Conservation (phyloP, 2,329 filamentous ascomycete genomes). For the Beauveria rudraprayagi region DNA sequence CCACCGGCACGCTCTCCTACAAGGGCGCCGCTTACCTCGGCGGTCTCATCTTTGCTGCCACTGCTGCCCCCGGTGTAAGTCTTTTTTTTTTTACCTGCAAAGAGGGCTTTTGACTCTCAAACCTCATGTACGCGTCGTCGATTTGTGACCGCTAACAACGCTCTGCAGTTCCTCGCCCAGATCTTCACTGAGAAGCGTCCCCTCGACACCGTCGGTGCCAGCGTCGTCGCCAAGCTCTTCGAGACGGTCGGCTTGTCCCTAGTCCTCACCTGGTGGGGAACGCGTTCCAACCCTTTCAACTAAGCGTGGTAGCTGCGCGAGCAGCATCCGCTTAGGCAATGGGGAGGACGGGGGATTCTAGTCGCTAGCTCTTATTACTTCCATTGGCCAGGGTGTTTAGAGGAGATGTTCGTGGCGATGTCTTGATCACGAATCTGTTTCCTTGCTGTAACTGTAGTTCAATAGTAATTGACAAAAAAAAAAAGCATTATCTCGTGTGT, state of each 20-base stretch:
- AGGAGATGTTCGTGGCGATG: background rate
- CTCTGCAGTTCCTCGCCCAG: constrained; percentile 68
- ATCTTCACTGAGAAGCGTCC: constrained; percentile 87
- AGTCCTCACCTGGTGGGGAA: constrained; percentile 97
- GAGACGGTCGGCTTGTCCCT: constrained; percentile 89
- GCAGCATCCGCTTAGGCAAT: constrained; percentile 2
- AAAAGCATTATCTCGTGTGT: background rate
- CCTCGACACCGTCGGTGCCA: constrained; percentile 81
- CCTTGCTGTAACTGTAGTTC: constrained; percentile 9
- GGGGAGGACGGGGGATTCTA: background rate
- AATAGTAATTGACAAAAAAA: constrained; percentile 4
- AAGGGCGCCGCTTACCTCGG: constrained; percentile 96
- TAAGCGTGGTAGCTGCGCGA: constrained; percentile 33
- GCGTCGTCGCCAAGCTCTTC: constrained; percentile 73
- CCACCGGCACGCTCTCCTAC: constrained; percentile 89
- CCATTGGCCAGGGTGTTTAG: background rate
- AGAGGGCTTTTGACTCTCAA: background rate
- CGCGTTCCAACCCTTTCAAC: constrained; percentile 85
- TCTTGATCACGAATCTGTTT: constrained; percentile 1
- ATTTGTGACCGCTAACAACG: constrained; percentile 12
- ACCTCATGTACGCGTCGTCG: no score
- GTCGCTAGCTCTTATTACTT: background rate
- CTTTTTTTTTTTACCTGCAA: background rate
- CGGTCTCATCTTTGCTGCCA: constrained; percentile 83
- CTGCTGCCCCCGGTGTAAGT: constrained; percentile 76